Percentiles rank a stretch among this genome's conserved stretches.
Conservation (phyloP, 495 filamentous ascomycete genomes). For the Penicillium flavigenum region DNA sequence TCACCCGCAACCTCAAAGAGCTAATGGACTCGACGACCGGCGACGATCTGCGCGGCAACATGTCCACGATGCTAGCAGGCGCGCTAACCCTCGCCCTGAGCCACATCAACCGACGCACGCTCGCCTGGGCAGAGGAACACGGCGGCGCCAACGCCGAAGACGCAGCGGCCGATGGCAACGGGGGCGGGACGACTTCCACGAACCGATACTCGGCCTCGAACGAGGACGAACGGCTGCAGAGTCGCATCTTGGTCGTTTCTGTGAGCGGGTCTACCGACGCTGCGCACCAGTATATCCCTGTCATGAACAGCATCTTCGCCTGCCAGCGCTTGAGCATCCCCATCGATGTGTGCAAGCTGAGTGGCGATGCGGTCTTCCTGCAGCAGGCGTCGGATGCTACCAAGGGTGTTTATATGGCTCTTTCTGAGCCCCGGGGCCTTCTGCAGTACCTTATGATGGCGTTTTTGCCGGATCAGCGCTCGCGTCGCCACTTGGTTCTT, state of each 20-base stretch:
- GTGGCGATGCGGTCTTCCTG: slow-evolving; percentile 85
- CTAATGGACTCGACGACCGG: slow-evolving; percentile 67
- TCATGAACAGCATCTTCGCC: slow-evolving; percentile 98
- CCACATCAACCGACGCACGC: slow-evolving; percentile 71
- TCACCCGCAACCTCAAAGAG: slow-evolving; percentile 65
- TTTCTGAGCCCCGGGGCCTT: slow-evolving; percentile 63
- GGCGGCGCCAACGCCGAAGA: slow-evolving; percentile 41
- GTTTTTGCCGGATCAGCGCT: slow-evolving; percentile 76
- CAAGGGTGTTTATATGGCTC: slow-evolving; percentile 77
- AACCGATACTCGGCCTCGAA: slow-evolving; percentile 42
- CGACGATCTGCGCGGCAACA: slow-evolving; percentile 57
- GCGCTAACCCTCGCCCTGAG: slow-evolving; percentile 85
- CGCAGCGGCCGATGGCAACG: slow-evolving; percentile 28
- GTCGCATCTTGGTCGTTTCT: slow-evolving; percentile 86
- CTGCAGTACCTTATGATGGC: slow-evolving; percentile 94
- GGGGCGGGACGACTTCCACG: slow-evolving; percentile 26
- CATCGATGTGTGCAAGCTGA: slow-evolving; percentile 84
- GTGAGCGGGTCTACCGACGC: slow-evolving; percentile 79
- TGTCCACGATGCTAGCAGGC: slow-evolving; percentile 81
- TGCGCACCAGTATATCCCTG: slow-evolving; percentile 89
- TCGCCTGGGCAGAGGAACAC: slow-evolving; percentile 47
- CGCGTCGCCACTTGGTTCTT: slow-evolving; percentile 62
- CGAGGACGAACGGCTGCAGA: slow-evolving; percentile 55
- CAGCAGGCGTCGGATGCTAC: slow-evolving; percentile 94
- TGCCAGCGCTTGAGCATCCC: slow-evolving; percentile 80